Conservation (phyloP, 345 rosid species). For the Pistacia atlantica region DNA sequence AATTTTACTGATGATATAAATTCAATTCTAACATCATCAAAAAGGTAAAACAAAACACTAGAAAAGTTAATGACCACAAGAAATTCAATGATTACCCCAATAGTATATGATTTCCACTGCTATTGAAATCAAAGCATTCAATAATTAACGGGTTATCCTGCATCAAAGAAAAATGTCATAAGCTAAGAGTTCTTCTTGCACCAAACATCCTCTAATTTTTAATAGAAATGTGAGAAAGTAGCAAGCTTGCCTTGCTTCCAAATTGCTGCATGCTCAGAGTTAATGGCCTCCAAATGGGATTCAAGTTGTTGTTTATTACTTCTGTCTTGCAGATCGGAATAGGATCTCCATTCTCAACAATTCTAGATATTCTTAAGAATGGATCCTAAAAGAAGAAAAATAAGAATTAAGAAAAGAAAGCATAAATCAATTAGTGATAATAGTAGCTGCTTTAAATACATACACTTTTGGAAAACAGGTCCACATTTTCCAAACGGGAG, state of each 20-base stretch:
- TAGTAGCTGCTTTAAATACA: conserved; percentile 17
- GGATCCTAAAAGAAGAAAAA: conserved; percentile 57
- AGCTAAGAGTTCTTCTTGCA: background rate
- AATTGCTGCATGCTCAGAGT: conserved; percentile 77
- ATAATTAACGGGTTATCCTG: conserved; percentile 80
- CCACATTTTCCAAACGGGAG: conserved; percentile 65
- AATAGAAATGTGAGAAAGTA: background rate
- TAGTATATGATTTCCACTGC: conserved; percentile 62
- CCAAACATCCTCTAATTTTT: background rate
- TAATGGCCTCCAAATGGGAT: conserved; percentile 73
- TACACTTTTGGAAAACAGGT: conserved; percentile 81
- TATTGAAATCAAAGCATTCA: conserved; percentile 85
- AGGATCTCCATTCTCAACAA: conserved; percentile 50
- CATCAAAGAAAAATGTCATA: conserved; percentile 12
- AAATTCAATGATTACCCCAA: conserved; percentile 56
- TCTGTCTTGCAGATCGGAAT: conserved; percentile 86
- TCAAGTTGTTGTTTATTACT: conserved; percentile 68
- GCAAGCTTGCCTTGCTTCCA: conserved; percentile 76
- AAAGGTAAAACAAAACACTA: background rate
- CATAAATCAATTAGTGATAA: background rate
- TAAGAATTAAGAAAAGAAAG: background rate
- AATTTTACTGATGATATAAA: conserved; percentile 47
- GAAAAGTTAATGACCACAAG: background rate
- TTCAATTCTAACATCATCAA: conserved; percentile 1
- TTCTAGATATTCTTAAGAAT: conserved; percentile 78